Conservation (phyloP, 352 stramenopile species). For the Plasmopara viticola region DNA sequence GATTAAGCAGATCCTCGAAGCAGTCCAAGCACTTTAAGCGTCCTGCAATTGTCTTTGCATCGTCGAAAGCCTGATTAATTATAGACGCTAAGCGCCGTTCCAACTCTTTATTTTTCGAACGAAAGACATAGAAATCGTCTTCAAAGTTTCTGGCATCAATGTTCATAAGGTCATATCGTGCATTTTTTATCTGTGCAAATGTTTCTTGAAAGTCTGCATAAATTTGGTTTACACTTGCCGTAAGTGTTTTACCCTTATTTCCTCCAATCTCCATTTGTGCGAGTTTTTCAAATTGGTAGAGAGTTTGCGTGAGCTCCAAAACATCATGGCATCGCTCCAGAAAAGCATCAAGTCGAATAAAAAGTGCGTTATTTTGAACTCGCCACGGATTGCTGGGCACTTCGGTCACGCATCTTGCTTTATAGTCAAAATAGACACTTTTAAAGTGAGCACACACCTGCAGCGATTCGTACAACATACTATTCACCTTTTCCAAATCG, state of each 20-base stretch:
- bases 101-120: conserved; percentile 83
- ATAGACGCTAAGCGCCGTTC: conserved; percentile 83
- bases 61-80: conserved; percentile 90
- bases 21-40: conserved; percentile 90
- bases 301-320: conserved; percentile 85
- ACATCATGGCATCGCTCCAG: conserved; percentile 90
- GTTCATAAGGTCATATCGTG: conserved; percentile 87
- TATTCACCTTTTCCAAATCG: conserved; percentile 61
- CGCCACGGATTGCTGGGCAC: conserved; percentile 85
- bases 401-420: conserved; percentile 72
- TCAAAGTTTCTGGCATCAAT: conserved; percentile 88
- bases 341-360: conserved; percentile 86
- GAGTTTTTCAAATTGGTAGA: conserved; percentile 87
- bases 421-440: conserved; percentile 91
- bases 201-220: conserved; percentile 82
- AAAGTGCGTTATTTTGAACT: conserved; percentile 90
- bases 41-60: conserved; percentile 82
- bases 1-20: conserved; percentile 85
- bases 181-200: conserved; percentile 61
- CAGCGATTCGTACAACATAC: conserved; percentile 65
- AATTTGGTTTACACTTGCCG: conserved; percentile 86
- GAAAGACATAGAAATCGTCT: conserved; percentile 89
- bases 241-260: conserved; percentile 90
- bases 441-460: conserved; percentile 88
- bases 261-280: conserved; percentile 86